Base-by-base conservation (phyloP, 176 grass and related monocot species). In the Hyparrhenia diplandra region DNA sequence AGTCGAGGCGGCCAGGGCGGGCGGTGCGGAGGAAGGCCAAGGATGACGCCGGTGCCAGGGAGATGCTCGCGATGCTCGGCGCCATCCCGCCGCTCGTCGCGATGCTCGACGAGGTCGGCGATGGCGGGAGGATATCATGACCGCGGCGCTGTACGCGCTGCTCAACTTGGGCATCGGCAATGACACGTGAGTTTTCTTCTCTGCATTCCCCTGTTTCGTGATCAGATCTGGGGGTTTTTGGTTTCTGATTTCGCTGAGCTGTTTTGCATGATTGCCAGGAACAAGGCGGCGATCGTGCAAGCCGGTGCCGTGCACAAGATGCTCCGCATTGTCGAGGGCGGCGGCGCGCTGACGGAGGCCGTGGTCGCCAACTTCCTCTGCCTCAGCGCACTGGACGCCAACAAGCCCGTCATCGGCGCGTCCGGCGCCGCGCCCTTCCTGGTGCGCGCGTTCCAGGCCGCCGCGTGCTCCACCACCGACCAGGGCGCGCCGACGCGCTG, bases 251-350 rank as follows among this genome's bases (percentile, higher is more conserved):
- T 12, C 2, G 5, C 0, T 5, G 16, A 32, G 6, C 35, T 57
- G 32, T 47, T 49, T 4, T 8, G 30, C 47, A 21, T 55, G 4
- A 25, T 20, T 64, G 39, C 13, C 60, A 99, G 96, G 80, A 98
- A 99, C 86, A 99, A 95, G 88, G 88, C 79, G 21, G 92, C 88
- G 71, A 95, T 99, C 81, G 92, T 95, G 47, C 88, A 99, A 68
- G 90, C 96, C 11, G 96, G 96, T 12, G 90, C 90, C 16, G 82
- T 95, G 75, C 96, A 99, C 81, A 99, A 99, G 87, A 93, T 99
- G 96, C 84, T 99, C 36, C 34, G 82, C 64, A 79, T 95, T 78
- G 88, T 79, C 2, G 89, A 85, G 4, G 17, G 11, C 35, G 32
- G 11, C 35, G 42, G 51, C 28, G 28, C 55, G 2, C 28, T 93